These are phyloP conservation scores for Epithele typhae DNA, from an alignment of 768 basidiomycete genomes.

Conservation along the genomic window DNA sequence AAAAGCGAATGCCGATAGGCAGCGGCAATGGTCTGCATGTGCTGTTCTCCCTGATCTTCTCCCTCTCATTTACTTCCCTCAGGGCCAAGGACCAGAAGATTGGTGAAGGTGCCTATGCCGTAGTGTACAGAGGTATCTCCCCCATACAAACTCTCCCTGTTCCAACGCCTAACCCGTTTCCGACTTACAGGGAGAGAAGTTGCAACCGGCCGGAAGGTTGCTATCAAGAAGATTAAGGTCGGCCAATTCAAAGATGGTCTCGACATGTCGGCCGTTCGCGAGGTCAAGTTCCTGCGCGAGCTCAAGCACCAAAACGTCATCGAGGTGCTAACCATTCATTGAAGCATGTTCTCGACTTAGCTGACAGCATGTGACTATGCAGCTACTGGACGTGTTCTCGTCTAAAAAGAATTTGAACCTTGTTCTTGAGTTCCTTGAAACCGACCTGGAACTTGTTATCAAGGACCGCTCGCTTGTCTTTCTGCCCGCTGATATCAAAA, in stretches of 20 bases:
- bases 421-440: slow-evolving; percentile 94
- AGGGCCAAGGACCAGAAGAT: slow-evolving; percentile 82
- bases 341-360: neutral
- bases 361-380: neutral
- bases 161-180: neutral
- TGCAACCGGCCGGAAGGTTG: slow-evolving; percentile 76
- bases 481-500: slow-evolving; percentile 93
- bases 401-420: slow-evolving; percentile 95
- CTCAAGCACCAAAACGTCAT: slow-evolving; percentile 93
- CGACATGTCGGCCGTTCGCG: slow-evolving; percentile 98
- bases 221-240: slow-evolving; percentile 98
- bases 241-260: slow-evolving; percentile 97
- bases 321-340: slow-evolving; percentile 47
- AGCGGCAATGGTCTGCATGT: slow-evolving; percentile 56
- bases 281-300: slow-evolving; percentile 96
- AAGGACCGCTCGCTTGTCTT: slow-evolving; percentile 91
- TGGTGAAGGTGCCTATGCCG: slow-evolving; percentile 93
- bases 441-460: slow-evolving; percentile 95
- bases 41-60: no score
- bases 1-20: slow-evolving; percentile 67
- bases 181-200: slow-evolving; percentile 58
- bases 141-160: no score
- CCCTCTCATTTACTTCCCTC: neutral
- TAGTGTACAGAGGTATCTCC: slow-evolving; percentile 79
- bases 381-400: slow-evolving; percentile 97